A percentile compares a stretch with the other conserved stretches of the same genome.
phyloP scores from a whole-genome alignment of 768 basidiomycete species.

The Mycena amicta region DNA sequence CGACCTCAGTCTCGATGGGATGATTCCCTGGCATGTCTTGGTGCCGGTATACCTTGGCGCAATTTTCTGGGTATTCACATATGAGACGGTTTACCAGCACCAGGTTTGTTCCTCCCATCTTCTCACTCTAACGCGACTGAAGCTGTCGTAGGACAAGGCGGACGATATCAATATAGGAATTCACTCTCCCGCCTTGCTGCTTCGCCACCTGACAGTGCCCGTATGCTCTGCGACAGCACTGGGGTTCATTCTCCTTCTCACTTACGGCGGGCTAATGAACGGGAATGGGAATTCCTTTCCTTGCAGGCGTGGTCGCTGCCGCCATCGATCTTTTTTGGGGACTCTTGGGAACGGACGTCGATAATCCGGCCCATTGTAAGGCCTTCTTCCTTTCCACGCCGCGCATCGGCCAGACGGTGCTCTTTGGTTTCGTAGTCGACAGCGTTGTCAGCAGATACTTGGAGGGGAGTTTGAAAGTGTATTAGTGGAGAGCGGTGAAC shows the following conservation, averaged over 20 bases:
- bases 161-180: constrained; percentile 61
- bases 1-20: constrained; percentile 26
- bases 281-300: constrained; percentile 43
- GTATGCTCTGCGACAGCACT: constrained; percentile 49
- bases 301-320: constrained; percentile 24
- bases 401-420: constrained; percentile 30
- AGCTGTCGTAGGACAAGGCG: constrained; percentile 57
- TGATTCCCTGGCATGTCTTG: constrained; percentile 29
- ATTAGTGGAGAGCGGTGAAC: neutral
- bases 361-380: constrained; percentile 30
- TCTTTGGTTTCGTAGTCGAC: constrained; percentile 29
- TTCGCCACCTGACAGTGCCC: constrained; percentile 47
- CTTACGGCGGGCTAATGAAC: constrained; percentile 47
- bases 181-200: constrained; percentile 60
- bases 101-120: constrained; percentile 23
- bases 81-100: constrained; percentile 37
- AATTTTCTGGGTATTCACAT: constrained; percentile 34
- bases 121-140: too few relatives aligned
- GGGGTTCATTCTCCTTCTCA: constrained; percentile 46
- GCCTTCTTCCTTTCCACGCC: constrained; percentile 30
- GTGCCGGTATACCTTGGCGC: constrained; percentile 29
- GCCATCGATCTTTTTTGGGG: constrained; percentile 22
- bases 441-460: constrained; percentile 22
- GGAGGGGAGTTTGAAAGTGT: constrained; percentile 5
- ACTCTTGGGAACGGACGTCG: constrained; percentile 29